Base-by-base conservation (phyloP, 805 yeast genomes). In the Kodamaea nitidulidarum region DNA sequence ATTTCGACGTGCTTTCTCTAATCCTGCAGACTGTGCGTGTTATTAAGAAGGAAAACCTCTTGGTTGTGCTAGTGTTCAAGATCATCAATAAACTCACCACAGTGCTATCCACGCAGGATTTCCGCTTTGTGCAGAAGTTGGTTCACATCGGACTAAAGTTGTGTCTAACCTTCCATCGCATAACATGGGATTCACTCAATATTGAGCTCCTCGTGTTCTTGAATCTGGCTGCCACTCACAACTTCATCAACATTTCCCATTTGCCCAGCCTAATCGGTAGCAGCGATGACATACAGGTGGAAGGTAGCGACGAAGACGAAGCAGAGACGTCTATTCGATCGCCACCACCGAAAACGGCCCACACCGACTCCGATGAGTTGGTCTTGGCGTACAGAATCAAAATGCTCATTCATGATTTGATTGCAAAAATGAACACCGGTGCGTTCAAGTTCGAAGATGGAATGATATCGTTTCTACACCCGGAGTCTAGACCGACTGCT, bases 81-180 rank as follows among this genome's bases (percentile, higher is more conserved):
- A 54, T 80, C 11, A 54, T 74, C 12, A 80, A 80, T 50, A 66
- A 63, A 25, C 47, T 71, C 3, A 47, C 80, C 5, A 45, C 72
- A 0, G 56, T 62, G n/a, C 51, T 70, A 4, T 62, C 76, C 2
- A 66, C 73, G 0, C 52, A 62, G 4, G 65, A 75, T 47, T 50
- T 71, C 5, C 39, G 51, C 4, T 50, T 63, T 15, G 65, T 74
- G 3, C 48, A 70, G 43, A 47, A 50, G 14, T 45, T 78, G 3
- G 62, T 69, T 10, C 55, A 55, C 28, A 30, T 70, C 1, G 76
- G 79, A 0, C 43, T 73, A 18, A 53, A 47, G 9, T 54, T 66
- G 11, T 47, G 68, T 3, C 42, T 67, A 2, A 53, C 50, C 17
- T 53, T 73, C n/a, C 55, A 63, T 14, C 50, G 61, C 8, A 60